phyloP scores from a whole-genome alignment of 164 flowering plant species.

The Stephania yunnanensis region DNA sequence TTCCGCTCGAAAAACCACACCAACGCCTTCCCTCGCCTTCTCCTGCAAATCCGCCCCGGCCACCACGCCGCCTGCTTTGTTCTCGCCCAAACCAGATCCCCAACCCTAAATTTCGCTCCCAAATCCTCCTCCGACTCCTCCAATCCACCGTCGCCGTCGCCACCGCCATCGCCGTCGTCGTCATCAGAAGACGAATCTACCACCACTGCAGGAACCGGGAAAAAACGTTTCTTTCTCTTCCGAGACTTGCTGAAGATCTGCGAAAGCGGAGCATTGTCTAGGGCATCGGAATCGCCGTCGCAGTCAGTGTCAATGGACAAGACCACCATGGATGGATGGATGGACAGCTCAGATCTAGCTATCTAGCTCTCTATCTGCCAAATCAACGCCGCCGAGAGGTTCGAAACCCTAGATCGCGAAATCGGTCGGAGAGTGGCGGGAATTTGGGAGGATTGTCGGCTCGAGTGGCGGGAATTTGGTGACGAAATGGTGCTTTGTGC shows the following conservation, averaged over 20 bases:
- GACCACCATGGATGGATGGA: too few relatives aligned
- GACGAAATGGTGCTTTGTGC: too few relatives aligned
- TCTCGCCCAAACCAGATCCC: slow-evolving; percentile 31
- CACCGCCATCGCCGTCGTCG: not conserved
- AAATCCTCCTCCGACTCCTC: not conserved
- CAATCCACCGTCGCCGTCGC: too few relatives aligned
- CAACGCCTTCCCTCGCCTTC: not conserved
- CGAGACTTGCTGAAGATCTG: not conserved
- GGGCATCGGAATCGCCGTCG: not conserved
- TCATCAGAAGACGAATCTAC: too few relatives aligned
- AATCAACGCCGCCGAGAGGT: too few relatives aligned
- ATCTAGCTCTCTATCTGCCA: too few relatives aligned
- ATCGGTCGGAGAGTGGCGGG: too few relatives aligned
- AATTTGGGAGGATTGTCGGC: too few relatives aligned
- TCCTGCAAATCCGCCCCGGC: slow-evolving; percentile 22
- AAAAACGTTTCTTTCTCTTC: slow-evolving; percentile 5
- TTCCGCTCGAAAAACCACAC: slow-evolving; percentile 13
- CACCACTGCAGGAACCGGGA: not conserved
- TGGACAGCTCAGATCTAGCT: too few relatives aligned
- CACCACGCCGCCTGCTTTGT: slow-evolving; percentile 20
- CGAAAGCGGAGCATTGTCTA: not conserved
- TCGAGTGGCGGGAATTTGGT: too few relatives aligned
- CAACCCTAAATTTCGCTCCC: not conserved
- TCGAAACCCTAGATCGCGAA: too few relatives aligned
- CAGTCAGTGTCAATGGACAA: too few relatives aligned